Evolutionary conservation across 2,329 filamentous ascomycete species (phyloP), one percentile per base, ranked within the genome.

Genomic region (Lecanicillium sp.): DNA sequence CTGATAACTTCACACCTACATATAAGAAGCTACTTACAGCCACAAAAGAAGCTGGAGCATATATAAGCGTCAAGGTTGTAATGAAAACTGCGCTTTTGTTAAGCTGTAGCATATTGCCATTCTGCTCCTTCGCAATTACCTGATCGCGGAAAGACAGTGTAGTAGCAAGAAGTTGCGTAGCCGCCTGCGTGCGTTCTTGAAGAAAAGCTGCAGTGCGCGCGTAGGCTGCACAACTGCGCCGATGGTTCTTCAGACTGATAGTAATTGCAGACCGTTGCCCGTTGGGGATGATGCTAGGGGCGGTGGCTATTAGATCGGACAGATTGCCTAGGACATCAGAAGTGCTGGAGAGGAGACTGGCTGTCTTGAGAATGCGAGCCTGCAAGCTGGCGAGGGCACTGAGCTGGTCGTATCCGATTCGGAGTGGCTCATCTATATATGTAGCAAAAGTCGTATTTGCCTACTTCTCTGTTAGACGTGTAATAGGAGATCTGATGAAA

Each of bases 1-100:
- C n/a, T n/a, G n/a, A n/a, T n/a, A n/a, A n/a, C n/a, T n/a, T n/a
- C n/a, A n/a, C n/a, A n/a, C n/a, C n/a, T n/a, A n/a, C n/a, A n/a
- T n/a, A n/a, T n/a, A 27, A 35, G 24, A 35, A 23, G 11, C 26
- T 20, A 59, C 61, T 57, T 55, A 67, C 65, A 6, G 62, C 63
- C 3, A 65, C 59, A 46, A 67, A 68, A 3, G 65, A 67, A 5
- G 64, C 56, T 2, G 67, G 66, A 14, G 61, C 52, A 33, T 62
- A 63, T 1, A 63, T 51, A 27, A 63, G 47, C 3, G 59, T 61
- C 41, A 63, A 36, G 0, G 55, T 62, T 7, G 61, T 63, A 29
- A 62, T 60, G 49, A 63, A 63, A 2, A 61, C 60, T 8, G 59
- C 61, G 26, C 60, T 60, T 40, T 62, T 63, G 38, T 62, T 63